Evolutionary conservation across 2,329 filamentous ascomycete species (phyloP).

Genomic region (Phoma sp.): DNA sequence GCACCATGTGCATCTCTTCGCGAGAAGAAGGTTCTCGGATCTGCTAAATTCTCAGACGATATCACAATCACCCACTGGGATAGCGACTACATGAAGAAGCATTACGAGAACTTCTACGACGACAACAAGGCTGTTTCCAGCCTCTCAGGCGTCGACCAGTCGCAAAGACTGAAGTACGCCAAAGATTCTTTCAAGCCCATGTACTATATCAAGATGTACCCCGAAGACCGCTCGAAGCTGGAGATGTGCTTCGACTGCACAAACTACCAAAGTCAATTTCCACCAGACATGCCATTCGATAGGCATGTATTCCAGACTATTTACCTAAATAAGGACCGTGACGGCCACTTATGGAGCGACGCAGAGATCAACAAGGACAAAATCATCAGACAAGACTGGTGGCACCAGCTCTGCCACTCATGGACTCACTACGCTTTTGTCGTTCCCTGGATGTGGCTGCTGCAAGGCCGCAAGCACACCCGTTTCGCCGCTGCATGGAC

Average conservation of each 20-base stretch:
- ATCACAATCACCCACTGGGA: constrained; percentile 75
- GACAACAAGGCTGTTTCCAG: constrained; percentile 54
- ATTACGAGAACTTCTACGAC: constrained; percentile 71
- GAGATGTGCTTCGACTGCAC: constrained; percentile 76
- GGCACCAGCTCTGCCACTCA: constrained; percentile 71
- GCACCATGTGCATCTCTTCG: constrained; percentile 64
- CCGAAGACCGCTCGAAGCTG: constrained; percentile 61
- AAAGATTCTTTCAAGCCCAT: constrained; percentile 66
- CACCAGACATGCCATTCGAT: constrained; percentile 61
- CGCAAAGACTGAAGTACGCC: constrained; percentile 53
- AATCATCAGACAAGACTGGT: constrained; percentile 70
- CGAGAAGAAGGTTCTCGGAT: constrained; percentile 73
- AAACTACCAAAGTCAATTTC: constrained; percentile 77
- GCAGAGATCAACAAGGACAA: constrained; percentile 66
- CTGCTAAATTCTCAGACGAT: constrained; percentile 73
- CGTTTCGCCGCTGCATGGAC: constrained; percentile 73
- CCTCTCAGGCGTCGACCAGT: constrained; percentile 54
- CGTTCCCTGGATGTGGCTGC: constrained; percentile 75
- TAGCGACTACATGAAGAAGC: constrained; percentile 68
- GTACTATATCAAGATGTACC: constrained; percentile 71
- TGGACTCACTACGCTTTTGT: constrained; percentile 71
- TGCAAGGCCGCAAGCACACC: constrained; percentile 71
- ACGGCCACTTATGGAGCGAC: constrained; percentile 65
- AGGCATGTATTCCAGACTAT: constrained; percentile 76
- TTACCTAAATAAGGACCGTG: constrained; percentile 66